phyloP scores from a whole-genome alignment of 106 monocot species.

The Dendrobium huoshanense region DNA sequence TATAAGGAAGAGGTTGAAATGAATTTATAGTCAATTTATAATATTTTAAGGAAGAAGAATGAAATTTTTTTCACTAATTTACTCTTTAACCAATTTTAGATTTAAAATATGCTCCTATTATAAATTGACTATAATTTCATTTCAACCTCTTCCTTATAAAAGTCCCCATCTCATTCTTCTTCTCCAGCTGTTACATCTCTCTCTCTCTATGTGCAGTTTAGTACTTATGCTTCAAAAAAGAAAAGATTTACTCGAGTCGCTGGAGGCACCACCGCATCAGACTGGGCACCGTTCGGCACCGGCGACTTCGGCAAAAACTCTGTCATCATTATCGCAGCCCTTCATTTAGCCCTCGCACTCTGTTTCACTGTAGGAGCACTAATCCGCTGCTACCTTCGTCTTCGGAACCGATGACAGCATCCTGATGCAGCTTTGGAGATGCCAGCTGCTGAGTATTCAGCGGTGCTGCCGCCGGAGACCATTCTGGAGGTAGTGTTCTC shows the following conservation, averaged over 20 bases:
- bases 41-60: too few relatives aligned
- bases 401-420: neutral
- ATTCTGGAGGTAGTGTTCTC: neutral
- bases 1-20: too few relatives aligned
- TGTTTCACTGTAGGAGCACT: neutral
- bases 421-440: neutral
- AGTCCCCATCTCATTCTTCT: neutral
- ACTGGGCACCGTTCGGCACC: conserved; percentile 3
- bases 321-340: neutral
- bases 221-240: neutral
- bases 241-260: too few relatives aligned
- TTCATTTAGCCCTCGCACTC: neutral
- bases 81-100: too few relatives aligned
- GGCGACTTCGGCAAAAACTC: neutral
- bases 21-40: too few relatives aligned
- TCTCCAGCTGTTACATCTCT: neutral
- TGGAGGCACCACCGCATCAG: neutral
- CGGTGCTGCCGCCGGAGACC: too few relatives aligned
- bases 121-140: too few relatives aligned
- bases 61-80: too few relatives aligned
- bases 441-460: neutral
- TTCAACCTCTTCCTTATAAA: neutral
- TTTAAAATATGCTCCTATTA: too few relatives aligned
- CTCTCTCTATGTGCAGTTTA: neutral
- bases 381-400: neutral